phyloP scores from a whole-genome alignment of 2,329 filamentous ascomycete species.

The Fusarium devonianum region DNA sequence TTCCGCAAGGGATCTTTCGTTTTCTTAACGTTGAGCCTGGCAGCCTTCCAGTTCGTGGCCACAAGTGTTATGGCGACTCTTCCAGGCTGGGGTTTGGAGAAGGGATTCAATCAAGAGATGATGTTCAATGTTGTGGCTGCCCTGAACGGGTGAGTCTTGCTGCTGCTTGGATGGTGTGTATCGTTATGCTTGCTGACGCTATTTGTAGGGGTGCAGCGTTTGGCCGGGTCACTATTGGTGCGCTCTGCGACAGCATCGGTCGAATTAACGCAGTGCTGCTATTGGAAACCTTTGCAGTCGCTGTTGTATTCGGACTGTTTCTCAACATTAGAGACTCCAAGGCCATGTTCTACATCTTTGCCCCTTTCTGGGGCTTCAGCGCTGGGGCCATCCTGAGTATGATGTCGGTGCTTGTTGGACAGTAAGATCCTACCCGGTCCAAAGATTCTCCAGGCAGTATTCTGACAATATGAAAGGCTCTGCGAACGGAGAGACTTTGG shows the following conservation, averaged over 20 bases:
- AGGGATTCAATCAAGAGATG: not conserved
- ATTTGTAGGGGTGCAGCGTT: constrained; percentile 3
- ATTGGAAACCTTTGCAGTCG: not conserved
- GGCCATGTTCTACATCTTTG: constrained; percentile 8
- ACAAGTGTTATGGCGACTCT: constrained; percentile 13
- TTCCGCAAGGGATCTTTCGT: constrained; percentile 7
- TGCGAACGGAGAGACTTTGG: constrained; percentile 10
- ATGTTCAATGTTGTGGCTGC: constrained; percentile 14
- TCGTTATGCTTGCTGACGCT: not conserved
- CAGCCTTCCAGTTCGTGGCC: constrained; percentile 7
- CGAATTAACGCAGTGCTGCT: constrained; percentile 18
- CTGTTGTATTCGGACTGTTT: constrained; percentile 9
- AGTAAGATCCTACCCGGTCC: not conserved
- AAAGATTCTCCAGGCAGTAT: not conserved
- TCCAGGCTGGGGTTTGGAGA: constrained; percentile 5
- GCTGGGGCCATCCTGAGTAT: constrained; percentile 8
- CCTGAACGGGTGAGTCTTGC: constrained; percentile 10
- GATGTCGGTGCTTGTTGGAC: constrained; percentile 9
- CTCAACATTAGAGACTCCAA: constrained; percentile 1
- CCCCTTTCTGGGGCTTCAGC: constrained; percentile 7
- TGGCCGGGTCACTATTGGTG: constrained; percentile 4
- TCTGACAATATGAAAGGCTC: not conserved
- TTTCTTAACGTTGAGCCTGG: constrained; percentile 11
- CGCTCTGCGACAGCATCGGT: constrained; percentile 7
- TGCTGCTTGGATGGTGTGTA: not conserved